Evolutionary conservation across 1,284 basidiomycete genomes (phyloP).

Genomic region (Inonotus hispidus): DNA sequence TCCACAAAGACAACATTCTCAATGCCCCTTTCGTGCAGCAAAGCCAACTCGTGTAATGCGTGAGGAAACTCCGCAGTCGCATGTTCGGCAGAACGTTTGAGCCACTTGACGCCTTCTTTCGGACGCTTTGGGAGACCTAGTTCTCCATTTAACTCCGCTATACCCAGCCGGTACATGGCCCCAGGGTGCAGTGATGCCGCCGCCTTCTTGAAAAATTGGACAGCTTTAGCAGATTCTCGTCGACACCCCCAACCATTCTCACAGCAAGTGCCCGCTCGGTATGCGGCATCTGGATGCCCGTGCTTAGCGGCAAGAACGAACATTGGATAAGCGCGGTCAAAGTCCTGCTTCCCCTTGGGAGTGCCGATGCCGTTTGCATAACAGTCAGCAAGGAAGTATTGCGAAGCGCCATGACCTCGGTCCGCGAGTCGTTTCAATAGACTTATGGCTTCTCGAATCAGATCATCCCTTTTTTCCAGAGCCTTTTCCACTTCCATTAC

Average conservation of each 20-base stretch:
- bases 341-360: slow-evolving; percentile 84
- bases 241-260: slow-evolving; percentile 99
- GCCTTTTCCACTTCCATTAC: slow-evolving; percentile 78
- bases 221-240: slow-evolving; percentile 85
- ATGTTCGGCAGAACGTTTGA: slow-evolving; percentile 94
- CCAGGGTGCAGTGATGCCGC: slow-evolving; percentile 89
- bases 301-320: slow-evolving; percentile 97
- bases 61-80: slow-evolving; percentile 95
- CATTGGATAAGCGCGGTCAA: slow-evolving; percentile 93
- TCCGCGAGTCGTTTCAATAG: slow-evolving; percentile 90
- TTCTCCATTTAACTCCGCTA: slow-evolving; percentile 95
- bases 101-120: slow-evolving; percentile 97
- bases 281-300: slow-evolving; percentile 94
- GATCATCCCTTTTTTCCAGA: slow-evolving; percentile 77
- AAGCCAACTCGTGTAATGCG: slow-evolving; percentile 91
- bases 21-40: slow-evolving; percentile 92
- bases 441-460: slow-evolving; percentile 80
- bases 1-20: slow-evolving; percentile 98
- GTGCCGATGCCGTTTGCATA: slow-evolving; percentile 97
- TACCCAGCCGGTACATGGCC: slow-evolving; percentile 94
- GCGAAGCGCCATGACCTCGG: slow-evolving; percentile 88
- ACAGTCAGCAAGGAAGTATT: slow-evolving; percentile 97
- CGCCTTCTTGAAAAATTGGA: slow-evolving; percentile 93
- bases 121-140: slow-evolving; percentile 82
- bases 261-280: slow-evolving; percentile 95